phyloP scores from a whole-genome alignment of 768 basidiomycete species.

The Russula lepida region DNA sequence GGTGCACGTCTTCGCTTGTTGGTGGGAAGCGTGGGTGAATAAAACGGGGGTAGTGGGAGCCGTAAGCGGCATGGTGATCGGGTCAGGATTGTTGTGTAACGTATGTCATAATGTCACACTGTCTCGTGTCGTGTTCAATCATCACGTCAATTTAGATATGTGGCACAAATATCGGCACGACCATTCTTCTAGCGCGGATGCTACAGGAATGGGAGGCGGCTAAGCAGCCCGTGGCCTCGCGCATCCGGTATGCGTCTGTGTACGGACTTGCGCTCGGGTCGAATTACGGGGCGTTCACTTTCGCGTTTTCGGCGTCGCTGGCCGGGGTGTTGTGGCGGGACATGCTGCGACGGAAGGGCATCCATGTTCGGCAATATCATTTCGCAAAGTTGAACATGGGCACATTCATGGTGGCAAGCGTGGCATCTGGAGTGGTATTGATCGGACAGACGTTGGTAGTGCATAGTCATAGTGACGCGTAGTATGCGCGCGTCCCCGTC shows the following conservation, averaged over 20 bases:
- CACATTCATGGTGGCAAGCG: conserved; percentile 52
- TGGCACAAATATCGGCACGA: conserved; percentile 88
- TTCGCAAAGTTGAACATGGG: conserved; percentile 77
- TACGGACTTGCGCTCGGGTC: conserved; percentile 72
- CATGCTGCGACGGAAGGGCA: conserved; percentile 67
- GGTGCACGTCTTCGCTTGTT: conserved; percentile 73
- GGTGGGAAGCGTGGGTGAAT: conserved; percentile 45
- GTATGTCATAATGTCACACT: conserved; percentile 26
- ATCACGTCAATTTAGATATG: conserved; percentile 35
- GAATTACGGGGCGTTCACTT: conserved; percentile 86
- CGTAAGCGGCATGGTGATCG: conserved; percentile 48
- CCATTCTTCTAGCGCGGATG: conserved; percentile 80
- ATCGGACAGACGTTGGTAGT: conserved; percentile 56
- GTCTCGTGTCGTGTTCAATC: neutral
- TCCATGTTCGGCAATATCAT: conserved; percentile 46
- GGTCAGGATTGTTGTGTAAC: conserved; percentile 72
- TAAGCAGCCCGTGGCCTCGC: conserved; percentile 2
- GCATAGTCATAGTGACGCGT: neutral
- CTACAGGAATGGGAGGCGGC: conserved; percentile 38
- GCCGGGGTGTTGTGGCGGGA: conserved; percentile 80
- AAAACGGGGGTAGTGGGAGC: conserved; percentile 31
- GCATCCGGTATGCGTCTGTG: conserved; percentile 19
- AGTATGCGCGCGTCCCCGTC: no score
- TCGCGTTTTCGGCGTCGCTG: conserved; percentile 81
- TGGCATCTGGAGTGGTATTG: conserved; percentile 61